These are phyloP conservation scores for Linnemannia schmuckeri DNA, from an alignment of 192 early-diverging fungal species.

Conservation along the genomic window DNA sequence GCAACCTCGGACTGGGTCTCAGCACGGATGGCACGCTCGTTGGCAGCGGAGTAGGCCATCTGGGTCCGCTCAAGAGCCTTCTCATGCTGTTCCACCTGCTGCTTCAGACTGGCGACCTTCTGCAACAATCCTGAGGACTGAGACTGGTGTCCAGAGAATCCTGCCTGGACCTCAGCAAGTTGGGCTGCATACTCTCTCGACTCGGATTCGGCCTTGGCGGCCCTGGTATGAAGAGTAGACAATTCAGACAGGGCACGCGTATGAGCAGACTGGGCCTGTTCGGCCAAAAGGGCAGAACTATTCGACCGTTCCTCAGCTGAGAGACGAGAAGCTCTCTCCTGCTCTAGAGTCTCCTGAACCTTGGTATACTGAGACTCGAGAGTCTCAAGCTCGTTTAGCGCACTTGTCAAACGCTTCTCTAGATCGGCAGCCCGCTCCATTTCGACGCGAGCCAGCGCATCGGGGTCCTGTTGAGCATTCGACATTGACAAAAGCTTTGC, in stretches of 20 bases:
- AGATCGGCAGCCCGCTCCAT: slow-evolving; percentile 59
- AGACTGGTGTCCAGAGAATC: slow-evolving; percentile 53
- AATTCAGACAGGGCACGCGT: slow-evolving; percentile 60
- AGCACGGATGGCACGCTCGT: slow-evolving; percentile 54
- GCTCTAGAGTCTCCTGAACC: slow-evolving; percentile 51
- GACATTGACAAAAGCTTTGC: slow-evolving; percentile 62
- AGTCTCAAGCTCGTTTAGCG: slow-evolving; percentile 58
- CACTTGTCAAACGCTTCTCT: slow-evolving; percentile 60
- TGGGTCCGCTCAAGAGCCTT: slow-evolving; percentile 56
- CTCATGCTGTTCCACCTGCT: slow-evolving; percentile 59
- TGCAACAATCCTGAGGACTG: slow-evolving; percentile 33
- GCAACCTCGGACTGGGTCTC: slow-evolving; percentile 49
- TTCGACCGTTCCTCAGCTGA: slow-evolving; percentile 63
- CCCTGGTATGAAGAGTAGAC: slow-evolving; percentile 52
- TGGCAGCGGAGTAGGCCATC: slow-evolving; percentile 49
- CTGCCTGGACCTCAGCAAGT: slow-evolving; percentile 50
- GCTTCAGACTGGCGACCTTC: slow-evolving; percentile 41
- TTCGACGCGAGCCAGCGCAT: slow-evolving; percentile 58
- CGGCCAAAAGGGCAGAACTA: slow-evolving; percentile 55
- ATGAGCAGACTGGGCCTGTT: slow-evolving; percentile 66
- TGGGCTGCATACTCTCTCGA: slow-evolving; percentile 54
- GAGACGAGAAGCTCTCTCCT: slow-evolving; percentile 57
- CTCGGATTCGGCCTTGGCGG: slow-evolving; percentile 60
- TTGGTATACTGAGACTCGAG: slow-evolving; percentile 49
- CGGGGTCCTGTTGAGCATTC: slow-evolving; percentile 50